Base-by-base conservation (phyloP, 2,329 filamentous ascomycete genomes). In the Aspergillus viridinutans region DNA sequence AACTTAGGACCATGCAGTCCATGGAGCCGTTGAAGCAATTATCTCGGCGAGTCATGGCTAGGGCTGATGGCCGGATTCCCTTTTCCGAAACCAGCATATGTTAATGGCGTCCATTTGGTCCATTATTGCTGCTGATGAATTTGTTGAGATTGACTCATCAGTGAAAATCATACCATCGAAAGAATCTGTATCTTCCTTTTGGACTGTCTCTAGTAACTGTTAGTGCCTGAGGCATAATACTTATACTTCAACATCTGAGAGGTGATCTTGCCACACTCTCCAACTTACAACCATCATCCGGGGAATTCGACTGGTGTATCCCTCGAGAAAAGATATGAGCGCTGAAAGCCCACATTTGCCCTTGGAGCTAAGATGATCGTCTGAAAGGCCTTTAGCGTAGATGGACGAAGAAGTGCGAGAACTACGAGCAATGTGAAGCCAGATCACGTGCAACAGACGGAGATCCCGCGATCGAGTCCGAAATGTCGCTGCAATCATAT, bases 51-150 rank as follows among this genome's bases (percentile, higher is more conserved):
- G 28, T 55, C 55, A 57, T 51, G 9, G 26, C n/a, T 45, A 38
- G 32, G 32, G 32, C 32, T 17, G 57, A 59, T 59, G 57, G 54
- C 57, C 50, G 57, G 49, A 58, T 25, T 32, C 23, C 47, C 28
- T 20, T 40, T 47, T 54, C 57, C 57, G 57, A 52, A 54, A 43
- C 29, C 53, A 50, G 53, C 53, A 47, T 38, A 38, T 38, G 14
- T 17, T 38, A 6, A 7, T 14, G 17, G 14, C 6, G 12, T 38
- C 12, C 32, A 38, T 17, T 17, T 38, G 32, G 14, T 6, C 32
- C 32, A 17, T 17, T 17, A 17, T 38, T 38, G 6, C 6, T 38
- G 32, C 32, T 38, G 32, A 38, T 17, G 14, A 17, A 38, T 17
- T 7, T 38, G 14, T 38, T 38, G 32, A n/a, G 6, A 4, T 5